These are phyloP conservation scores for Tricholoma saponaceum DNA, from an alignment of 768 basidiomycete species.

Conservation along the genomic window DNA sequence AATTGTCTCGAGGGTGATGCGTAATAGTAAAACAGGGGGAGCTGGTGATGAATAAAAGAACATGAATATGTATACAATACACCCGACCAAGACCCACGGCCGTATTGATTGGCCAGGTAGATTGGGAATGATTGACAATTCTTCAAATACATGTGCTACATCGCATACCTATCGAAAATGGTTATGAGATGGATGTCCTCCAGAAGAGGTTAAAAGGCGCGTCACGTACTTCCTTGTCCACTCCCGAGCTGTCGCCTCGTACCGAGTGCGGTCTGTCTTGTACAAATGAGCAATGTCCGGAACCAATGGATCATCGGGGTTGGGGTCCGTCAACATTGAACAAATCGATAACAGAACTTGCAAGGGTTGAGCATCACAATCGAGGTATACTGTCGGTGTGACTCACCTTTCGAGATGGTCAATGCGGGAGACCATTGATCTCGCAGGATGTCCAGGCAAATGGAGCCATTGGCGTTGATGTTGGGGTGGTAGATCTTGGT, in stretches of 20 bases:
- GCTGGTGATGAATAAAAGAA: conserved; percentile 13
- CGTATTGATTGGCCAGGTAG: conserved; percentile 1
- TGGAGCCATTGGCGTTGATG: conserved; percentile 99
- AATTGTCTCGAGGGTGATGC: conserved; percentile 17
- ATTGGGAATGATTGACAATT: conserved; percentile 6
- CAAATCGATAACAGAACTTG: conserved; percentile 95
- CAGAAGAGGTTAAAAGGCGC: conserved; percentile 1
- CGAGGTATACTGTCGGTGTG: neutral
- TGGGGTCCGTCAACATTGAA: conserved; percentile 99
- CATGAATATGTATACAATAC: conserved; percentile 19
- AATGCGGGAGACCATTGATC: conserved; percentile 99
- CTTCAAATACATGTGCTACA: conserved; percentile 36
- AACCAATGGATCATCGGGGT: conserved; percentile 97
- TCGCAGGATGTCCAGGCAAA: conserved; percentile 96
- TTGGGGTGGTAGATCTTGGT: conserved; percentile 99
- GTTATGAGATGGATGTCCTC: conserved; percentile 6
- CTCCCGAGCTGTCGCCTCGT: conserved; percentile 97
- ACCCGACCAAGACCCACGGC: conserved; percentile 12
- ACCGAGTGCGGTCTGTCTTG: conserved; percentile 97
- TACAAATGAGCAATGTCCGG: conserved; percentile 98
- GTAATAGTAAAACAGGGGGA: conserved; percentile 13
- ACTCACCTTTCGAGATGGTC: conserved; percentile 95
- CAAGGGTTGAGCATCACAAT: neutral
- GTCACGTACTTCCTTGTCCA: conserved; percentile 92
- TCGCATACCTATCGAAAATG: conserved; percentile 37